Base-by-base conservation (phyloP, 345 rosid genomes). In the Linum lewisii region DNA sequence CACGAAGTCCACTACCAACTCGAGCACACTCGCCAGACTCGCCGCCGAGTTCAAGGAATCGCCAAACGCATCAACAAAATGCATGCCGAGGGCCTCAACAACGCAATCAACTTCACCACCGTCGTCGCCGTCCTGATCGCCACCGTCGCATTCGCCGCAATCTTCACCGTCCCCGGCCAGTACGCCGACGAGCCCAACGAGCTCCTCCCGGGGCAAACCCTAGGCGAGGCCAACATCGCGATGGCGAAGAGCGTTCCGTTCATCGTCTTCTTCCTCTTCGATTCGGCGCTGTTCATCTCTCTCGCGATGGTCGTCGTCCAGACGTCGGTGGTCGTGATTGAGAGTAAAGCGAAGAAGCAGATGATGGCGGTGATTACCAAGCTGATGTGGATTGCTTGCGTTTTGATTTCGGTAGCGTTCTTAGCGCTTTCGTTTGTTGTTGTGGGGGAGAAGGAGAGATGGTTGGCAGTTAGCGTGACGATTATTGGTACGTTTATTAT, bases 331-430 rank as follows among this genome's bases (percentile, higher is more conserved):
- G 55, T 52, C 7, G 55, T 52, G 55, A 52, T 52, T 7, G 23
- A 52, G 55, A 52, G 23, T 20, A 52, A 52, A 14, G 55, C 55
- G 13, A 52, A 52, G 55, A 52, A 52, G 55, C 55, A 52, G 24
- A 52, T 52, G 55, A 52, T 52, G 55, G 55, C 24, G 24, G 24
- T 52, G 14, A 52, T 52, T 20, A 52, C 16, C 55, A 19, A 52
- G 55, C 23, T 52, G 11, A 52, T 52, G 23, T 52, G 55, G 55
- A 52, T 52, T 4, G 54, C 54, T 2, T 51, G 54, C 54, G 54
- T 51, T 9, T 7, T 51, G 21, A 9, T 51, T 20, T 51, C 54
- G 54, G 54, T 51, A 9, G 54, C 54, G 21, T 51, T 51, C 54
- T 18, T 51, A 20, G 54, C 54, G 4, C 54, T 51, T 8, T 51